Percentiles rank a stretch among this genome's conserved stretches.
These are phyloP conservation scores for Aechmea fasciata DNA, from an alignment of 176 grass and related monocot species.

Conservation along the genomic window DNA sequence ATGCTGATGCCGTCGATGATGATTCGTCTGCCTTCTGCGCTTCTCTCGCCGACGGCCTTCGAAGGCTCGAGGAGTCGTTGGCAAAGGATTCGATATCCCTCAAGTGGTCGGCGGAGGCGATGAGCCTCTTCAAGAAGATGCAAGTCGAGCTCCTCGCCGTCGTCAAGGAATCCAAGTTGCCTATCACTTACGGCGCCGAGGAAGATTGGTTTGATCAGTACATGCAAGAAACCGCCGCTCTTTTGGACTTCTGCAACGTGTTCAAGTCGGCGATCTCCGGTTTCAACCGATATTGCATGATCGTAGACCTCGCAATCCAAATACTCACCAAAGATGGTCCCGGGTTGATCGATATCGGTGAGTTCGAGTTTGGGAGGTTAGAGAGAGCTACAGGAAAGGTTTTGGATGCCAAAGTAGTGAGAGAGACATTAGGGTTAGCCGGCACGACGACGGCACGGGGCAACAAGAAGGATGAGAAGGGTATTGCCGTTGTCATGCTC, in stretches of 20 bases:
- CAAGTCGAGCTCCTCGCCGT: conserved; percentile 58
- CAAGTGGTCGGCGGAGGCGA: conserved; percentile 65
- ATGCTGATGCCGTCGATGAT: conserved; percentile 13
- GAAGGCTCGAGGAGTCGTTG: conserved; percentile 42
- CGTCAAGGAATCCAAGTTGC: conserved; percentile 52
- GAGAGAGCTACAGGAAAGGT: not conserved
- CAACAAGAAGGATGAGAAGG: conserved; percentile 24
- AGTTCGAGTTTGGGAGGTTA: conserved; percentile 15
- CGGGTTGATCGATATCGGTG: conserved; percentile 12
- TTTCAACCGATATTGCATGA: conserved; percentile 66
- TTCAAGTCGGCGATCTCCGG: conserved; percentile 55
- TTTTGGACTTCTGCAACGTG: conserved; percentile 85
- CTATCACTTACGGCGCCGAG: conserved; percentile 10
- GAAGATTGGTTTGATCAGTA: conserved; percentile 84
- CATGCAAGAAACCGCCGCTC: conserved; percentile 87
- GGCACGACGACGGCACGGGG: conserved; percentile 4
- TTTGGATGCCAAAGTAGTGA: conserved; percentile 31
- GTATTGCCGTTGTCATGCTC: conserved; percentile 51
- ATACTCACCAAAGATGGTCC: conserved; percentile 13
- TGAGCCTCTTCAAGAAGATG: conserved; percentile 83
- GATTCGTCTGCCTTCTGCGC: conserved; percentile 52
- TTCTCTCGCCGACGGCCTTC: conserved; percentile 54
- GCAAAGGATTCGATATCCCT: conserved; percentile 45
- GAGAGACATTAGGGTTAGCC: conserved; percentile 28
- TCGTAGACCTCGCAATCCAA: conserved; percentile 41